Conservation (phyloP, 2,329 filamentous ascomycete species). For the Arthrocladium fulminans region DNA sequence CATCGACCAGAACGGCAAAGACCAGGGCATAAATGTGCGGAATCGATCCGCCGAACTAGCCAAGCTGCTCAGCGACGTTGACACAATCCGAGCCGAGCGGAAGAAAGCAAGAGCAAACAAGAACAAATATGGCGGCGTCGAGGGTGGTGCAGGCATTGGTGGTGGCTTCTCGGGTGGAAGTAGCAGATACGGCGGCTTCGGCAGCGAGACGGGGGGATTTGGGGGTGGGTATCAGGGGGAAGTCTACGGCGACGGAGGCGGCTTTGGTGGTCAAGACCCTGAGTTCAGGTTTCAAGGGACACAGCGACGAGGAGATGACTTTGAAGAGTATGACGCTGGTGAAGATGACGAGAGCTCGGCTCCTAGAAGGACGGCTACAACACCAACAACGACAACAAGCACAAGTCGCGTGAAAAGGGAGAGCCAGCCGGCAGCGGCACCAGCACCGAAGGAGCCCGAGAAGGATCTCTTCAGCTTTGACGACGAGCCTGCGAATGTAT, state of each 20-base stretch:
- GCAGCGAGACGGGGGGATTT: constrained; percentile 56
- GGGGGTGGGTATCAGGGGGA: constrained; percentile 62
- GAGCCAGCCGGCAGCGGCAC: constrained; percentile 22
- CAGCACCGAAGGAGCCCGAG: constrained; percentile 62
- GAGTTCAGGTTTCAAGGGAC: constrained; percentile 56
- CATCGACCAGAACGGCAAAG: constrained; percentile 93
- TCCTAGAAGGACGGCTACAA: constrained; percentile 33
- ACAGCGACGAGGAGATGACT: constrained; percentile 58
- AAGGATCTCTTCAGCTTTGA: constrained; percentile 83
- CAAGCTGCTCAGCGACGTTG: constrained; percentile 74
- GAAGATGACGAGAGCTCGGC: constrained; percentile 61
- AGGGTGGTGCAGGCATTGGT: constrained; percentile 62
- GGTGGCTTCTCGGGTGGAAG: constrained; percentile 47
- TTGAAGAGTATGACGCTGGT: constrained; percentile 95
- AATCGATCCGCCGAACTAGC: constrained; percentile 93
- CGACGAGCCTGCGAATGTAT: constrained; percentile 48
- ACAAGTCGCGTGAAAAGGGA: constrained; percentile 3
- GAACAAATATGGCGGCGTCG: constrained; percentile 91
- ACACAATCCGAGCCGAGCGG: constrained; percentile 47
- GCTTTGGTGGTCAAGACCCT: constrained; percentile 69
- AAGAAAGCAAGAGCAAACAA: constrained; percentile 88
- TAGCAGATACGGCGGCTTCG: constrained; percentile 79
- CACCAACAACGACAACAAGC: constrained; percentile 9
- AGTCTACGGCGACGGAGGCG: constrained; percentile 93
- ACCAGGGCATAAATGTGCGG: constrained; percentile 94